Conservation (phyloP, 2,329 filamentous ascomycete species). For the Fusarium fracticaudum region DNA sequence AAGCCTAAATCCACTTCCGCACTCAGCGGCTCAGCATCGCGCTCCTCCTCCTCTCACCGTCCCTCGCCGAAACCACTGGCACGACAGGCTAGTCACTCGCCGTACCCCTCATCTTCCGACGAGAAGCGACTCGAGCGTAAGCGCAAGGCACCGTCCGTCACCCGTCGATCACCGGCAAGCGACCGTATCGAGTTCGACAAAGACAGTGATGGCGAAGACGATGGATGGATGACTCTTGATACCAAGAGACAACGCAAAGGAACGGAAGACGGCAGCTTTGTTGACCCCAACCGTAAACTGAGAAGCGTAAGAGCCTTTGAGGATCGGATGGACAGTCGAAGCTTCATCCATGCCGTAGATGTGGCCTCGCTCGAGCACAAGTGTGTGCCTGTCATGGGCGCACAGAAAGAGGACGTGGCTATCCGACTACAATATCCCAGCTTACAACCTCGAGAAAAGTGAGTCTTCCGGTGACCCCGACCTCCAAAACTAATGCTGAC, state of each 20-base stretch:
- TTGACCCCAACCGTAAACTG: slow-evolving; percentile 59
- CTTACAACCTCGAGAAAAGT: slow-evolving; percentile 73
- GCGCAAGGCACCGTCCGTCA: slow-evolving; percentile 56
- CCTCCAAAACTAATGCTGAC: slow-evolving; percentile 23
- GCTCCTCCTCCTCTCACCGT: slow-evolving; percentile 49
- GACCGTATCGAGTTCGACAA: slow-evolving; percentile 62
- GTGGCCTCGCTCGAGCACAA: slow-evolving; percentile 62
- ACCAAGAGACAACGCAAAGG: slow-evolving; percentile 58
- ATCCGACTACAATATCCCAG: slow-evolving; percentile 89
- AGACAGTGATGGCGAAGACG: slow-evolving; percentile 61
- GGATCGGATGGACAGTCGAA: slow-evolving; percentile 52
- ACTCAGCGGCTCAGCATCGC: slow-evolving; percentile 45
- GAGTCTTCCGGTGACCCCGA: slow-evolving; percentile 36
- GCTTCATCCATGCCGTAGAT: slow-evolving; percentile 68
- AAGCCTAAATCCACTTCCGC: slow-evolving; percentile 49
- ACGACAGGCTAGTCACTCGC: slow-evolving; percentile 55
- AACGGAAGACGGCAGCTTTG: slow-evolving; percentile 51
- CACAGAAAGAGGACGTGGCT: slow-evolving; percentile 61
- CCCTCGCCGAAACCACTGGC: slow-evolving; percentile 53
- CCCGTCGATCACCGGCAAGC: slow-evolving; percentile 57
- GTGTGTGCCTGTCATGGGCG: slow-evolving; percentile 61
- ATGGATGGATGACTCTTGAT: slow-evolving; percentile 62
- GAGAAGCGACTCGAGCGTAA: slow-evolving; percentile 55
- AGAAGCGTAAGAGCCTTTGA: slow-evolving; percentile 58
- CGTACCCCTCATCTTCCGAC: slow-evolving; percentile 53